Base-by-base conservation (phyloP, 1,284 basidiomycete genomes). In the Heterobasidion occidentale region DNA sequence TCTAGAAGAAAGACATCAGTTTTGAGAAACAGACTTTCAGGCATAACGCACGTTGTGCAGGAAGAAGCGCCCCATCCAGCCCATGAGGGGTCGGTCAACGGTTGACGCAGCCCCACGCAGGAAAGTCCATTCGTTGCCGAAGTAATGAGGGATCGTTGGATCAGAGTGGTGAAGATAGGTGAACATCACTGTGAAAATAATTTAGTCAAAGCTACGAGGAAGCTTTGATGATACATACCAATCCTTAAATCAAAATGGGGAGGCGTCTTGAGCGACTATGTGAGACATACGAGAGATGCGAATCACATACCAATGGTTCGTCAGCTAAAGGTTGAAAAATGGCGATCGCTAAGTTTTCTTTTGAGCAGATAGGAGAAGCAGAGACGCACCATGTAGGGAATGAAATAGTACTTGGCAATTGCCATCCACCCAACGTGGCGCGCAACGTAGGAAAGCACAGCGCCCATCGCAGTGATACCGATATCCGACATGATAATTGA, bases 141-240 rank as follows among this genome's bases (percentile, higher is more conserved):
- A 69, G 62, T 76, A 78, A 60, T 78, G 76, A 27, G 78, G 73
- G 42, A 81, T 71, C 4, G 74, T 76, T 9, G 78, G 79, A 63
- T 81, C 88, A 54, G 86, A 87, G 75, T 91, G 89, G 68, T 91
- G 88, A 46, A 90, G 78, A 69, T 77, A 86, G 34, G 84, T 85
- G 66, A 86, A 76, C 74, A 82, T 77, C 44, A 86, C 83, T 59
- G 86, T 79, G 70, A 71, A 20, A 38, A 49, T 27, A 35, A 52
- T 76, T 70, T 27, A 53, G 36, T 53, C 33, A 7, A 11, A 38
- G 14, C n/a, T 7, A 11, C 5, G 9, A 42, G 12, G 14, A n/a
- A 44, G 17, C 15, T 9, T 36, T 7, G 12, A 33, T 7, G 15
- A 46, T 15, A 15, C 52, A 19, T 53, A 53, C 52, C 52, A 20